Evolutionary conservation across 352 stramenopile genomes (phyloP).

Genomic region (Globisporangium takayamanum): DNA sequence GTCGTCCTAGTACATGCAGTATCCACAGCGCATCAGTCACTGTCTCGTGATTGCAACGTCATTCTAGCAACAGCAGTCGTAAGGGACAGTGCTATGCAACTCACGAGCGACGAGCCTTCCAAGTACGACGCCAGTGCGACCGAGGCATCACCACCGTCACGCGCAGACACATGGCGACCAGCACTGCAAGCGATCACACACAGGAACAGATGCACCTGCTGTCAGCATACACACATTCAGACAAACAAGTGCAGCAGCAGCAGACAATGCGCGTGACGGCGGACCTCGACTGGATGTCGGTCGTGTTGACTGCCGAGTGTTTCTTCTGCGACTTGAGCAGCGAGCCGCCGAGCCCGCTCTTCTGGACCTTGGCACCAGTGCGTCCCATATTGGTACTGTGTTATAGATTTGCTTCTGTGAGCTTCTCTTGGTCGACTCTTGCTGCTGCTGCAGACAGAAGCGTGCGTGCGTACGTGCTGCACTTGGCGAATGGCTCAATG

Average conservation of each 20-base stretch:
- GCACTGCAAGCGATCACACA: constrained; percentile 26
- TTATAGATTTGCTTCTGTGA: not conserved
- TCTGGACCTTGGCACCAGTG: constrained; percentile 67
- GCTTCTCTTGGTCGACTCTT: not conserved
- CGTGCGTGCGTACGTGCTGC: not conserved
- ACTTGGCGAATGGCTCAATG: constrained; percentile 6
- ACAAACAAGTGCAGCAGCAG: not conserved
- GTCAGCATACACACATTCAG: not conserved
- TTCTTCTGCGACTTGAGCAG: constrained; percentile 77
- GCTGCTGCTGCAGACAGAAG: not conserved
- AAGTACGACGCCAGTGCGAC: constrained; percentile 80
- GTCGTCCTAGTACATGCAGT: constrained; percentile 55
- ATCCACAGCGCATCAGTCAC: not conserved
- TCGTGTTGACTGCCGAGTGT: constrained; percentile 51
- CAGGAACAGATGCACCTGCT: not conserved
- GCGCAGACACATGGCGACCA: constrained; percentile 76
- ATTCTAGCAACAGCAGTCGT: not conserved
- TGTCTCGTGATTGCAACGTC: not conserved
- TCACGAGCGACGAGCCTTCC: constrained; percentile 76
- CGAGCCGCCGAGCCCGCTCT: constrained; percentile 64
- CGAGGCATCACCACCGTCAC: constrained; percentile 75
- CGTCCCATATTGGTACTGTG: constrained; percentile 45
- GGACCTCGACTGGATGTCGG: constrained; percentile 71
- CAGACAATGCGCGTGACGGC: not conserved
- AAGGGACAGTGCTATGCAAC: constrained; percentile 3